Evolutionary conservation across 2,329 filamentous ascomycete genomes (phyloP), one percentile per base, ranked within the genome.

Genomic region (Coniosporium tulheliwenetii): DNA sequence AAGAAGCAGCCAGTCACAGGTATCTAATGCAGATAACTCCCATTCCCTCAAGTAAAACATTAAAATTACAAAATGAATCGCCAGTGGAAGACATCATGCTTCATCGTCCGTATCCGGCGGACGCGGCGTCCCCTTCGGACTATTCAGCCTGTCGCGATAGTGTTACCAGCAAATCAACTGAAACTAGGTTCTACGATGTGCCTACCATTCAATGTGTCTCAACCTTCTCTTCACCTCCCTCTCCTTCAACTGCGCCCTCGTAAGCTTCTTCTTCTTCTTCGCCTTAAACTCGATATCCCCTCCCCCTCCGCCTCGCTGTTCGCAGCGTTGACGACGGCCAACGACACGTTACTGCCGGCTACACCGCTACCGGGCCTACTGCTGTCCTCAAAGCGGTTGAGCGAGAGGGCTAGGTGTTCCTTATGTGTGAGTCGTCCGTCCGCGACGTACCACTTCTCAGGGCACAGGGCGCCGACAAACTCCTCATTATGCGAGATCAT

Each of bases 401-500:
- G 67, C 41, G 74, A 70, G 47, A 93, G 70, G 43, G 84, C 79
- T 2, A 79, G 66, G 57, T 79, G 77, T 51, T 85, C 85, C 58
- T 85, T 85, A 64, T 87, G 80, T 2, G 85, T 82, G 45, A 98
- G 80, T 39, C 81, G 79, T 2, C 91, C 91, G 52, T 89, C 85
- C 41, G 77, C 79, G 49, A 98, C 85, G 62, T 93, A 83, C 84
- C 91, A 93, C 64, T 96, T 87, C 68, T 98, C 93, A 3, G 83
- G 84, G 64, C 91, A 91, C 9, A 98, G 77, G 2, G 89, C 89
- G 44, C 89, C 87, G 39, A 98, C 87, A 54, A 98, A 98, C 63
- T 98, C 91, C 58, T 96, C 87, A 74, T 98, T 96, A 67, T 98
- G 91, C 45, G 87, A 95, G 63, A 98, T 98, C 79, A 98, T 93